A percentile compares a stretch with the other conserved stretches of the same genome.
phyloP scores from a whole-genome alignment of 768 basidiomycete genomes.

The Solioccasus polychromus region DNA sequence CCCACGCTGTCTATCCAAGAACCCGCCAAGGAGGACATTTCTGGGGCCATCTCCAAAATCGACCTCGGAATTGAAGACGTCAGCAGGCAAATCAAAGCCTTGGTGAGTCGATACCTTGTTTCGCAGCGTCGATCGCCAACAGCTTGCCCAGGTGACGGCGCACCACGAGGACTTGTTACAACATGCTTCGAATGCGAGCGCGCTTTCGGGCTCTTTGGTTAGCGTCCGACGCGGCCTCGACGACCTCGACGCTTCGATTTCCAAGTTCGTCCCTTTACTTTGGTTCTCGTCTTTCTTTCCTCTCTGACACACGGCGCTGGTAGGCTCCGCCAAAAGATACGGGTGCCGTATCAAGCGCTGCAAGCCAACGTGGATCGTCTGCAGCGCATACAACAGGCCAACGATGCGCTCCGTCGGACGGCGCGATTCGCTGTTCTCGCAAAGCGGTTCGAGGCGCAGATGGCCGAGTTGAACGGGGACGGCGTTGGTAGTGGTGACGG shows the following conservation, averaged over 20 bases:
- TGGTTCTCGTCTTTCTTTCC: neutral
- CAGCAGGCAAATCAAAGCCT: conserved; percentile 79
- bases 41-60: conserved; percentile 84
- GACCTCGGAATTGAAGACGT: conserved; percentile 89
- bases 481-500: neutral
- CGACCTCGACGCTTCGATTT: conserved; percentile 72
- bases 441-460: conserved; percentile 80
- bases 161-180: conserved; percentile 82
- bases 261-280: conserved; percentile 58
- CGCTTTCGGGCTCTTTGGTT: conserved; percentile 66
- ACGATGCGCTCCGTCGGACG: conserved; percentile 79
- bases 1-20: conserved; percentile 38
- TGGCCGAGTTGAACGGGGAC: conserved; percentile 57
- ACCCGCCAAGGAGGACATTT: conserved; percentile 80
- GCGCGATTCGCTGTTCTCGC: conserved; percentile 84
- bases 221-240: conserved; percentile 67
- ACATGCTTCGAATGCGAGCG: conserved; percentile 72
- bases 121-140: neutral
- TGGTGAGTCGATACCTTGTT: conserved; percentile 50
- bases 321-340: conserved; percentile 86
- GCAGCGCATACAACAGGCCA: conserved; percentile 76
- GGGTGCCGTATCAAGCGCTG: conserved; percentile 76
- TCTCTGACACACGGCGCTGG: neutral
- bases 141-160: conserved; percentile 57
- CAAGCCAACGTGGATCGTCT: conserved; percentile 69